Base-by-base conservation (phyloP, 139 green algal genomes). In the Eudorina sp. region DNA sequence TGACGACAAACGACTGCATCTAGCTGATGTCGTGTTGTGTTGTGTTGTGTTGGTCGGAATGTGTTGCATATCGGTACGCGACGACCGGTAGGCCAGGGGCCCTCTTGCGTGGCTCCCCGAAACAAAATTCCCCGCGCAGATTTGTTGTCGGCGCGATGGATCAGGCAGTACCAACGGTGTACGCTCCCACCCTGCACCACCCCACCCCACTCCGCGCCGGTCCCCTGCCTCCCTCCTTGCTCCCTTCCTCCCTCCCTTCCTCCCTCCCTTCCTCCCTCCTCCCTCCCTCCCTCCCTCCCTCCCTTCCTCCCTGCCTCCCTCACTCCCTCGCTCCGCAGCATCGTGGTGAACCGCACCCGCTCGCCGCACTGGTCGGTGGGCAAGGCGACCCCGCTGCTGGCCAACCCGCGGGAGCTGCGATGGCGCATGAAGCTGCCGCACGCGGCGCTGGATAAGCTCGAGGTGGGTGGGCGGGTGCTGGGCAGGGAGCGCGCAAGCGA, bases 341-440 rank as follows among this genome's bases (percentile, higher is more conserved):
- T 87, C 45, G 81, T 87, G 31, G 34, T 87, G 45, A 87, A 87
- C 81, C 81, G 81, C 62, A 77, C 81, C 3, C 60, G 81, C 31
- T 48, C 62, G 1, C 81, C 81, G 8, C 62, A 78, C 43, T 78
- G 62, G 62, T 53, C 45, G 2, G 64, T 78, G 4, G 64, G 81
- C 45, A 40, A 23, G 41, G 3, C 62, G 3, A 27, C 55, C 55
- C 55, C 8, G 23, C 55, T 66, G 23, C 29, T 25, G 4, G 8
- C 55, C 55, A 23, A 34, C 29, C 55, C 8, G 23, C 29, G 55
- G 55, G 83, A 88, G 48, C 66, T 88, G 36, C 19, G 53, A 18
- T 88, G 62, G 58, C 83, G 83, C 31, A 81, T 88, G 68, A 53
- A 55, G 46, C 69, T 88, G 83, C 83, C 83, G 48, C 83, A 88